These are phyloP conservation scores for Botrytis porri DNA, from an alignment of 2,329 filamentous ascomycete species.

Conservation along the genomic window DNA sequence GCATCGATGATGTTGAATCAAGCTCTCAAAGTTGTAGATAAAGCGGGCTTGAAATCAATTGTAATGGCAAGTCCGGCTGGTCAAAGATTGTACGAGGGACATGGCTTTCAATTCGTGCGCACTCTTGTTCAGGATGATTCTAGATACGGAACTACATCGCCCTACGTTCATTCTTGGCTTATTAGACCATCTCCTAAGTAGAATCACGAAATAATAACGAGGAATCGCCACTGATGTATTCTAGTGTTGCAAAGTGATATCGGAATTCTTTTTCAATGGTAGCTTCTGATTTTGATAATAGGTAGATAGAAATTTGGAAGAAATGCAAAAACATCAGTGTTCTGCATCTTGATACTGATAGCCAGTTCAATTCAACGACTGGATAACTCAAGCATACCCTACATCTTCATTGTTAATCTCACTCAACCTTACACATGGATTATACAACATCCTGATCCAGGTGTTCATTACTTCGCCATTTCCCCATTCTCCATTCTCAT, in stretches of 20 bases:
- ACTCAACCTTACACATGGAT: not conserved
- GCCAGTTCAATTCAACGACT: not conserved
- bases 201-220: not conserved
- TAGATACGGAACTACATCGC: not conserved
- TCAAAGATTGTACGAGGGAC: not conserved
- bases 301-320: not conserved
- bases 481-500: not conserved
- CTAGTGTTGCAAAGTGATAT: not conserved
- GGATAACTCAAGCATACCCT: not conserved
- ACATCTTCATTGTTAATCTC: not conserved
- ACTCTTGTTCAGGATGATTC: conserved; percentile 1
- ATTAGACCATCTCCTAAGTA: not conserved
- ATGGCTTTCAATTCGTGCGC: not conserved
- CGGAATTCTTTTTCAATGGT: not conserved
- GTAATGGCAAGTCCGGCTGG: not conserved
- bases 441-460: not conserved
- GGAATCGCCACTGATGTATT: not conserved
- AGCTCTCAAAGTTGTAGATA: not conserved
- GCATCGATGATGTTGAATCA: not conserved
- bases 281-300: not conserved
- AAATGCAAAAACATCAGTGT: not conserved
- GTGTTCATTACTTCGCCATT: not conserved
- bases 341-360: not conserved
- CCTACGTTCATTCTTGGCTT: not conserved
- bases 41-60: not conserved